phyloP scores from a whole-genome alignment of 768 basidiomycete species.

The Lentinula sp. region DNA sequence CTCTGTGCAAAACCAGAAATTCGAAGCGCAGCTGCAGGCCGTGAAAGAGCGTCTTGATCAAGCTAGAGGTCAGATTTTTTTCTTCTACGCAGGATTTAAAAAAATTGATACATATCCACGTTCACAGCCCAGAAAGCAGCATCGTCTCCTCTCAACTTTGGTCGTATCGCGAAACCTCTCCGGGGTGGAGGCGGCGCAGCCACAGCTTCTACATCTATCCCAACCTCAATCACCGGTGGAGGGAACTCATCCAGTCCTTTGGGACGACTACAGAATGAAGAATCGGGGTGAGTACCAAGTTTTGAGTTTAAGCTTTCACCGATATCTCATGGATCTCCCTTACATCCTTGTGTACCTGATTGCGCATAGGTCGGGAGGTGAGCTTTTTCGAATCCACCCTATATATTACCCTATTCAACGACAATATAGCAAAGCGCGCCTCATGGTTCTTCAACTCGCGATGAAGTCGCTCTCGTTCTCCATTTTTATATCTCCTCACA shows the following conservation, averaged over 20 bases:
- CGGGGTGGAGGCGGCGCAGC: constrained; percentile 84
- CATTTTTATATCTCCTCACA: constrained; percentile 8
- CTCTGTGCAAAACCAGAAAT: constrained; percentile 91
- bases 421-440: constrained; percentile 70
- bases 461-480: constrained; percentile 27
- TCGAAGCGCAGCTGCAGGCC: constrained; percentile 87
- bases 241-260: constrained; percentile 59
- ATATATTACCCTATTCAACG: not conserved
- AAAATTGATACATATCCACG: constrained; percentile 10
- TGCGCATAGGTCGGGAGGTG: constrained; percentile 8
- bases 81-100: constrained; percentile 5
- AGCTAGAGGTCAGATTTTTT: constrained; percentile 61
- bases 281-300: constrained; percentile 51
- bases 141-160: constrained; percentile 72
- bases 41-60: constrained; percentile 91
- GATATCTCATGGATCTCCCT: not conserved
- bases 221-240: constrained; percentile 34
- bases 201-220: constrained; percentile 30
- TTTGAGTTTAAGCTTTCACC: constrained; percentile 6
- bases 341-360: not conserved
- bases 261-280: constrained; percentile 74
- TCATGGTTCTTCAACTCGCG: constrained; percentile 93
- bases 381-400: not conserved
- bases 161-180: constrained; percentile 94
- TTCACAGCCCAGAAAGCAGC: constrained; percentile 72